Base-by-base conservation (phyloP, 495 filamentous ascomycete species). In the Neurospora terricola region DNA sequence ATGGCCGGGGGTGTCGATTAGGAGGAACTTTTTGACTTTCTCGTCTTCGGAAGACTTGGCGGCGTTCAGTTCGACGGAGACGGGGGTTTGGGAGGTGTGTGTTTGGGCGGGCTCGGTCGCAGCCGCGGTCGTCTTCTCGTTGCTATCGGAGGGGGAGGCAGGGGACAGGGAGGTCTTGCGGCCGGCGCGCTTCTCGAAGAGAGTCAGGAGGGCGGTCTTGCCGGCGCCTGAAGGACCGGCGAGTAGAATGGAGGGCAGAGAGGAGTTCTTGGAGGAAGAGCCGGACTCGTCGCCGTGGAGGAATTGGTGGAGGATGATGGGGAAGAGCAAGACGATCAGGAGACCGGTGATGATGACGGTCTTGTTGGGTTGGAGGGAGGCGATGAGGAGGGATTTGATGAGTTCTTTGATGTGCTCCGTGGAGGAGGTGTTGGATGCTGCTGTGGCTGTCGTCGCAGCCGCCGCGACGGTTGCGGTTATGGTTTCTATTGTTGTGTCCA, bases 1-100 rank as follows among this genome's bases (percentile, higher is more conserved):
- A 85, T 98, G 96, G 71, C 95, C 95, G 1, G 95, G 95, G 5
- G 96, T 98, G 84, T 99, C 95, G 78, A 89, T 81, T 36, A 98
- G 82, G 69, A 92, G 86, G 82, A 97, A 94, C 70, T 87, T 89
- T 73, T 90, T 87, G 5, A 84, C 1, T 84, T 83, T 75, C 72
- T 80, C 79, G 68, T 77, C 74, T 71, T 79, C 94, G 7, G 90
- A 85, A 5, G 83, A 81, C 34, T 87, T 82, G 68, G 85, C 91
- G 38, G 97, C 86, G 71, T 87, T 87, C 73, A 93, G 89, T 76
- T 93, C 90, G 74, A 93, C 85, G 23, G 91, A 83, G 71, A 90
- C 86, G 1, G 96, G 88, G 21, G 85, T 82, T 83, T 97, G 94
- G 34, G 93, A 94, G 42, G 91, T 97, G 81, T 94, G 93, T n/a